Percentiles rank a stretch among this genome's conserved stretches.
phyloP scores from a whole-genome alignment of 1,139 yeast species.

The Saccharomycopsis crataegensis region DNA sequence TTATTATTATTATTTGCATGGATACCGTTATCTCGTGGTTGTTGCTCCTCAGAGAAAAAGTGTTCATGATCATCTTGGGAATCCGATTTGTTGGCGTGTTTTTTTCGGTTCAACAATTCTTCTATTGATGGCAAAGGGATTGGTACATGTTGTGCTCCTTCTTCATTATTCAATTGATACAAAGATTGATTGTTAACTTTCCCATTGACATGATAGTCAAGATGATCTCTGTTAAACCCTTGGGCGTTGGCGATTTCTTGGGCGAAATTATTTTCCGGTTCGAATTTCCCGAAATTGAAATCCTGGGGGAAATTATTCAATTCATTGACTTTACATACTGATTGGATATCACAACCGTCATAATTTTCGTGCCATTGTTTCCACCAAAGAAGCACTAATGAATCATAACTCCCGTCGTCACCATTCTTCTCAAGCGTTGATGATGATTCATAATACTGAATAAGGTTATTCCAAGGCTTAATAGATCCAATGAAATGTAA shows the following conservation, averaged over 20 bases:
- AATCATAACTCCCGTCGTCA: not conserved
- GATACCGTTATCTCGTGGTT: too few species aligned
- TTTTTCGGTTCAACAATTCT: not conserved
- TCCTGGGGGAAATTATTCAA: not conserved
- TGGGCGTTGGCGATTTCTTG: not conserved
- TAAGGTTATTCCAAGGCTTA: conserved; percentile 70
- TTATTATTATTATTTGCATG: not conserved
- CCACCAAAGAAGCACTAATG: conserved; percentile 11
- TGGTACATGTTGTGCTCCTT: conserved; percentile 6
- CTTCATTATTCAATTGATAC: not conserved
- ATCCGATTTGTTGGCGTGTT: not conserved
- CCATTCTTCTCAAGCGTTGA: not conserved
- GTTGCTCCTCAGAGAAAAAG: too few species aligned
- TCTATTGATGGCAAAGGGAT: conserved; percentile 7
- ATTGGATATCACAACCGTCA: not conserved
- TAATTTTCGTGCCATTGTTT: not conserved
- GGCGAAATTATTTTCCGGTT: not conserved
- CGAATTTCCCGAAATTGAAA: not conserved
- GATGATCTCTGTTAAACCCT: not conserved
- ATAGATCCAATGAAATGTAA: conserved; percentile 75
- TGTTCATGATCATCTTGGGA: too few species aligned
- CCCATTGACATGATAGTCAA: conserved; percentile 4
- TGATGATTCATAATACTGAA: not conserved
- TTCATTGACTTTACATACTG: not conserved
- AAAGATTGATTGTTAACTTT: not conserved